Percentiles rank a stretch among this genome's conserved stretches.
Conservation (phyloP, 768 basidiomycete species). For the Lepiota subincarnata region DNA sequence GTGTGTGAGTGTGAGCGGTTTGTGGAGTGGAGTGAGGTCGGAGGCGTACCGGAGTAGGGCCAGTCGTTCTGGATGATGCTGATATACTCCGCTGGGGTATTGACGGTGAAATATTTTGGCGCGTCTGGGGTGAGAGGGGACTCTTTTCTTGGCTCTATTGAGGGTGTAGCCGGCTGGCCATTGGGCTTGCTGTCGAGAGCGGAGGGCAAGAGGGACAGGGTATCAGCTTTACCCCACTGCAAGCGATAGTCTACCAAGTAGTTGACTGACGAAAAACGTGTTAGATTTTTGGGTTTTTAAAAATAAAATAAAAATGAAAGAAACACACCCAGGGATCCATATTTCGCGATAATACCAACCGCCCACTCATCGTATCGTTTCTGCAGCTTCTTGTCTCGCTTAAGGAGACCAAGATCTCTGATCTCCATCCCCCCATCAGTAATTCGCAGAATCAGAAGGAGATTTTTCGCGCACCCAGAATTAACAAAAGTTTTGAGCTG, state of each 20-base stretch:
- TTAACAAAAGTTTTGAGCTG: constrained; percentile 76
- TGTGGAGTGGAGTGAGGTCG: not conserved
- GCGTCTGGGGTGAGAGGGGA: constrained; percentile 28
- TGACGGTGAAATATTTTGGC: constrained; percentile 62
- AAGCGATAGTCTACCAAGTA: constrained; percentile 68
- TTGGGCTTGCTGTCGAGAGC: constrained; percentile 34
- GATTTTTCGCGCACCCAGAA: constrained; percentile 53
- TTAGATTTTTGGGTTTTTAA: not conserved
- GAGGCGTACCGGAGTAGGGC: constrained; percentile 72
- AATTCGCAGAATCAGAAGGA: not conserved
- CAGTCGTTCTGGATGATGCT: constrained; percentile 82
- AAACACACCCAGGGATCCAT: constrained; percentile 63
- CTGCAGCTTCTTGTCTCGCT: constrained; percentile 69
- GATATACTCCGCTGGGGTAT: constrained; percentile 53
- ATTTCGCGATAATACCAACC: constrained; percentile 45
- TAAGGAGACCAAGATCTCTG: constrained; percentile 78
- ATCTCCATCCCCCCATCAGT: not conserved
- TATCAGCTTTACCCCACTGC: constrained; percentile 73
- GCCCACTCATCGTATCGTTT: constrained; percentile 60
- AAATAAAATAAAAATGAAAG: not conserved
- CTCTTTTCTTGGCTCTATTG: constrained; percentile 1
- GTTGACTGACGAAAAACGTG: constrained; percentile 43
- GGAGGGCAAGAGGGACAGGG: constrained; percentile 55
- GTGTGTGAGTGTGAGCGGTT: not conserved
- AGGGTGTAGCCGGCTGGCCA: not conserved